Base-by-base conservation (phyloP, 169 alveolate species). In the Plasmodium gonderi region DNA sequence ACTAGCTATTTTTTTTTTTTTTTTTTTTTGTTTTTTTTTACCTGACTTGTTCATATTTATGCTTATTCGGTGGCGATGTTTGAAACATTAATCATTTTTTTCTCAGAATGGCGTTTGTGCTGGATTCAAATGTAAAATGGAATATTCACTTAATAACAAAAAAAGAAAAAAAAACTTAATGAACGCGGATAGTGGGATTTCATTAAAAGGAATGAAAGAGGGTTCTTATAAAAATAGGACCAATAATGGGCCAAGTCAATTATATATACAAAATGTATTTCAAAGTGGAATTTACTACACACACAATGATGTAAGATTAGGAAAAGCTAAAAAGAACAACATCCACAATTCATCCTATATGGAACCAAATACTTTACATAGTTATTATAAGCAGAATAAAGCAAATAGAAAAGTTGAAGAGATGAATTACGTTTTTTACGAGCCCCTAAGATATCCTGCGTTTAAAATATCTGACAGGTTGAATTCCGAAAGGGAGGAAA, bases 401-500 rank as follows among this genome's bases (percentile, higher is more conserved):
- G 7, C 17, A 79, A 79, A n/a, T 9, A 23, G 26, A 14, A 33
- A 51, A 3, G 90, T 17, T 12, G 38, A 12, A 51, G 69, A 54
- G 23, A 44, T 33, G 9, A 79, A 38, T 14, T 79, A 79, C 69
- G 65, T 60, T 4, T 79, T 51, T 79, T 79, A 79, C 69, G 90
- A 79, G 60, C 90, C 90, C 14, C 54, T 79, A 23, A 79, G 65
- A n/a, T 79, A 79, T 79, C 90, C 90, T 38, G 90, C 90, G 31
- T 79, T 79, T 79, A 79, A 54, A 67, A 79, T 79, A 47, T 64
- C 90, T 11, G 90, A 79, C 17, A 79, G 69, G 42, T 9, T 33
- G n/a, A 79, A 40, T 51, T 9, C 26, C 51, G 65, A 67, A 79
- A 51, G 33, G 44, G 42, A 26, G 4, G 23, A 9, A 68, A 4